Percentiles rank a stretch among this genome's conserved stretches.
phyloP scores from a whole-genome alignment of 352 stramenopile genomes.

The Thalassiosira hispida region DNA sequence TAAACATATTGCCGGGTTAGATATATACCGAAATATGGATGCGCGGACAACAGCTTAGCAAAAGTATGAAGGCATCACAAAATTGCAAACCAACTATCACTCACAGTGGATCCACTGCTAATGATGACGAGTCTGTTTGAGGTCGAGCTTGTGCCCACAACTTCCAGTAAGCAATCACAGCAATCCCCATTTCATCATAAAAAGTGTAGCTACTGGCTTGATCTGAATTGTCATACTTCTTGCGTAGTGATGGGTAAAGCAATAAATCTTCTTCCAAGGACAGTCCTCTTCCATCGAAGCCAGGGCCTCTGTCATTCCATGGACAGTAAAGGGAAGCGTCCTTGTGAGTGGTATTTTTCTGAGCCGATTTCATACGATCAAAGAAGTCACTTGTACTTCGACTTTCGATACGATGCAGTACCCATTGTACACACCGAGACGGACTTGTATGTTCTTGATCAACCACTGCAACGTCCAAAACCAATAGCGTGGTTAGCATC shows the following conservation, averaged over 20 bases:
- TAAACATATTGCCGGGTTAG: background rate
- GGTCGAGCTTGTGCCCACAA: conserved; percentile 15
- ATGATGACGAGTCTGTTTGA: background rate
- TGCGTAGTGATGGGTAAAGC: conserved; percentile 20
- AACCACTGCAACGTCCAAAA: conserved; percentile 11
- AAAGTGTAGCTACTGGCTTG: background rate
- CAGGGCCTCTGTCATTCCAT: background rate
- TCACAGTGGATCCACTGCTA: conserved; percentile 13
- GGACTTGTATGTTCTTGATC: conserved; percentile 11
- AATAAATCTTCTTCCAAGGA: conserved; percentile 38
- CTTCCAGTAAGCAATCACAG: conserved; percentile 27
- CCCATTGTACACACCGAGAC: background rate
- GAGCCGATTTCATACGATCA: conserved; percentile 6
- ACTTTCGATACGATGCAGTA: conserved; percentile 19
- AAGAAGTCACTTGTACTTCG: conserved; percentile 24
- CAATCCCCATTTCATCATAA: conserved; percentile 36
- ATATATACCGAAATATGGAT: background rate
- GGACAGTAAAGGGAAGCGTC: background rate
- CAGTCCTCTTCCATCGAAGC: background rate
- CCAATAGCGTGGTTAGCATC: conserved; percentile 27
- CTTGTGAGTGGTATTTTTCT: conserved; percentile 4
- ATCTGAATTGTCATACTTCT: conserved; percentile 9
- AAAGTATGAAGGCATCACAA: background rate
- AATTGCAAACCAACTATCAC: background rate
- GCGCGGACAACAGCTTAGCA: background rate